Conservation (phyloP, 2,329 filamentous ascomycete genomes). For the Zasmidium angulare region DNA sequence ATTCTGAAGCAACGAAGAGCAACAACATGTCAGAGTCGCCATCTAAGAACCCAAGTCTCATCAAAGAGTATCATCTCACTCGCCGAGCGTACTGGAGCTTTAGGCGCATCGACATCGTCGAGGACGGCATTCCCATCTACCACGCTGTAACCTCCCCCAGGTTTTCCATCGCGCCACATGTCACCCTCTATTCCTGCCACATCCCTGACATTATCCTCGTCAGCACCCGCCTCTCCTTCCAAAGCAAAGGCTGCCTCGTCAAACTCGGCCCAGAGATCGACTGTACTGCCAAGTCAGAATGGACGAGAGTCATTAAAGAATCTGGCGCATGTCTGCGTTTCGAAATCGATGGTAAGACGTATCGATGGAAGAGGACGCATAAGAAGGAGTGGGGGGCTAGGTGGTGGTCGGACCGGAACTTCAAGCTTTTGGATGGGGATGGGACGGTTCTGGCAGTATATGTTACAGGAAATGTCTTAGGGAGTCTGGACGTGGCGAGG, state of each 20-base stretch:
- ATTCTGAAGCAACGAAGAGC: too few species aligned
- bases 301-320: background rate
- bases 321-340: background rate
- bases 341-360: background rate
- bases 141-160: background rate
- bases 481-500: background rate
- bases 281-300: background rate
- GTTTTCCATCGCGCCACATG: background rate
- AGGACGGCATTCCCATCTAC: too few species aligned
- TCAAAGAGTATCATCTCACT: background rate
- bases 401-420: background rate
- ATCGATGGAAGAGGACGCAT: background rate
- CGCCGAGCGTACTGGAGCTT: background rate
- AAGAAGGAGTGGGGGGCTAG: background rate
- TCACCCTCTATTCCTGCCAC: background rate
- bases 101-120: background rate
- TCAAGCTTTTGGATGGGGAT: background rate
- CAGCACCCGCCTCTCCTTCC: background rate
- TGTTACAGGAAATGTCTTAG: background rate
- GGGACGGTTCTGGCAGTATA: background rate
- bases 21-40: too few species aligned
- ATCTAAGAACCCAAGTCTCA: background rate
- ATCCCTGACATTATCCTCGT: background rate
- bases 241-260: background rate
- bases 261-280: background rate